These are phyloP conservation scores for Carex kokanica DNA, from an alignment of 176 grass and related monocot genomes.

Conservation along the genomic window DNA sequence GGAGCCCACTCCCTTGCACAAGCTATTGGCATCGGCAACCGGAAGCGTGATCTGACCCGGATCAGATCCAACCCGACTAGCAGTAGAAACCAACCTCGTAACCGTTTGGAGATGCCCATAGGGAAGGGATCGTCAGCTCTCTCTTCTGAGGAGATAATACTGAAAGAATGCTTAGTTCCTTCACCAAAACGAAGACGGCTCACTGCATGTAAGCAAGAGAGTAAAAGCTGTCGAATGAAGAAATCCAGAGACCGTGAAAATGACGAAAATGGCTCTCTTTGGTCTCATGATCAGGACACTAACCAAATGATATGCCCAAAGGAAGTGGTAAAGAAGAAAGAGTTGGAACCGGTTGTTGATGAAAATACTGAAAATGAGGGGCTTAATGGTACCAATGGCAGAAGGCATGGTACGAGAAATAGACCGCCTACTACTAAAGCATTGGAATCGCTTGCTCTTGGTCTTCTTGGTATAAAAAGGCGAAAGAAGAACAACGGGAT, in stretches of 20 bases:
- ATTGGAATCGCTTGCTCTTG: slow-evolving; percentile 34
- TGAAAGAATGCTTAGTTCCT: neutral
- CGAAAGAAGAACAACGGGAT: neutral
- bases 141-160: slow-evolving; percentile 63
- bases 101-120: slow-evolving; percentile 56
- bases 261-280: neutral
- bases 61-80: slow-evolving; percentile 67
- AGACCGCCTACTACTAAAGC: slow-evolving; percentile 68
- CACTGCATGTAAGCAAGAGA: neutral
- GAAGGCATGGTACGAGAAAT: slow-evolving; percentile 80
- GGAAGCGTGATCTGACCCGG: slow-evolving; percentile 71
- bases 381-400: slow-evolving; percentile 44
- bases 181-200: neutral
- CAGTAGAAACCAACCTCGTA: slow-evolving; percentile 38
- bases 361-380: slow-evolving; percentile 17
- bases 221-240: neutral
- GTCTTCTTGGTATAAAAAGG: neutral
- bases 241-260: neutral
- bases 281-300: neutral
- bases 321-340: neutral
- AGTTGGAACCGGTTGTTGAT: neutral
- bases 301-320: neutral
- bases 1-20: slow-evolving; percentile 51
- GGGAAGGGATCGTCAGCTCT: slow-evolving; percentile 79
- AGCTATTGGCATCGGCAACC: slow-evolving; percentile 68